Evolutionary conservation across 805 yeast species (phyloP).

Genomic region (Saturnispora quitensis): DNA sequence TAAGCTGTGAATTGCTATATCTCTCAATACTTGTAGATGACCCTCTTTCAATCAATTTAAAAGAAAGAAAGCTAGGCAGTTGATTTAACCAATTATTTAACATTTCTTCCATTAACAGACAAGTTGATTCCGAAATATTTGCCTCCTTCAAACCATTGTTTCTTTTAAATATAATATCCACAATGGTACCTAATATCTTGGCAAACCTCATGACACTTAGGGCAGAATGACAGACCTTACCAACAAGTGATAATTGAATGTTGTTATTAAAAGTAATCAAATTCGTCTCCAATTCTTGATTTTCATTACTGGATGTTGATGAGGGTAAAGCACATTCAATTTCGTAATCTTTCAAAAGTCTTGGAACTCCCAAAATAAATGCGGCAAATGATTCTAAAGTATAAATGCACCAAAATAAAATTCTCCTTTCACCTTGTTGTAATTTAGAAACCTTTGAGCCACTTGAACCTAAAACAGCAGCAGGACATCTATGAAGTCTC

Average conservation of each 20-base stretch:
- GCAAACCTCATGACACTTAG: conserved; percentile 59
- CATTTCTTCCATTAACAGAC: conserved; percentile 45
- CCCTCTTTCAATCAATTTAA: conserved; percentile 50
- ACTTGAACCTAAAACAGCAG: conserved; percentile 61
- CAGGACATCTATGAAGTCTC: conserved; percentile 78
- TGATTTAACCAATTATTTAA: conserved; percentile 74
- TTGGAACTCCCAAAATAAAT: conserved; percentile 72
- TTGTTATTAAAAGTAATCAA: conserved; percentile 48
- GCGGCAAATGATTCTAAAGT: conserved; percentile 68
- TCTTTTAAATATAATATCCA: conserved; percentile 64
- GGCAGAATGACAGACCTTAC: conserved; percentile 58
- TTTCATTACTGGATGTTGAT: conserved; percentile 25
- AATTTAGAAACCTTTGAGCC: conserved; percentile 57
- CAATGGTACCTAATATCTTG: conserved; percentile 61
- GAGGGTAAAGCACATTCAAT: conserved; percentile 83
- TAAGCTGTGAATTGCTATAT: conserved; percentile 37
- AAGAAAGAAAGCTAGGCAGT: conserved; percentile 49
- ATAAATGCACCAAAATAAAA: conserved; percentile 78
- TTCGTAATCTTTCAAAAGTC: conserved; percentile 69
- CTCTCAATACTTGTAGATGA: conserved; percentile 34
- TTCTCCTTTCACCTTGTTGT: conserved; percentile 76
- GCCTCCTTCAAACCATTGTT: conserved; percentile 27
- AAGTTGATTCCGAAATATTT: conserved; percentile 24
- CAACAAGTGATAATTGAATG: conserved; percentile 52
- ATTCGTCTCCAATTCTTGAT: conserved; percentile 40